Conservation (phyloP, 225 moss, liverwort and hornwort species). For the Polytrichum commune region DNA sequence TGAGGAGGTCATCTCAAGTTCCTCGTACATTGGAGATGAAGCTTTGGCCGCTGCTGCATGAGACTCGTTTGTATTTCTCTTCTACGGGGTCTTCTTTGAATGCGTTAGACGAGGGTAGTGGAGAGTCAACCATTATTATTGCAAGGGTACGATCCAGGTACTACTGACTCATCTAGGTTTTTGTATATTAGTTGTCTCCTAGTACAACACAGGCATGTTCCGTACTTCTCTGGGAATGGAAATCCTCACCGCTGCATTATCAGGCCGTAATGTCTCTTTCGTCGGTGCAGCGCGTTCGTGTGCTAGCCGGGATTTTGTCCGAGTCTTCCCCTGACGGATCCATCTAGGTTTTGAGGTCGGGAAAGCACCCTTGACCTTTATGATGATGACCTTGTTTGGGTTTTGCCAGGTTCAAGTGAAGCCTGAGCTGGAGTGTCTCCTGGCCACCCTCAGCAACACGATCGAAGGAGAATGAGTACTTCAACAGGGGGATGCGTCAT, state of each 20-base stretch:
- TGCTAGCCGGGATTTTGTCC: not conserved
- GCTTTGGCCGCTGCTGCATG: not conserved
- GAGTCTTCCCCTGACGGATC: not conserved
- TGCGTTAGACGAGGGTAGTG: constrained; percentile 14
- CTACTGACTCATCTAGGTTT: not conserved
- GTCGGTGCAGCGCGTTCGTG: not conserved
- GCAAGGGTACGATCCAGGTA: constrained; percentile 2
- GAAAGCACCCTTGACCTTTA: constrained; percentile 16
- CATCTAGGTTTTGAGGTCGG: constrained; percentile 10
- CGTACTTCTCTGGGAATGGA: not conserved
- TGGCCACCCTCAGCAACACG: not conserved
- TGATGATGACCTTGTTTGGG: constrained; percentile 10
- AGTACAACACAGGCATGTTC: not conserved
- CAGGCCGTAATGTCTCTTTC: not conserved
- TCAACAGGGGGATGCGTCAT: not conserved
- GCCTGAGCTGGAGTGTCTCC: constrained; percentile 18
- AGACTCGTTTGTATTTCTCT: not conserved
- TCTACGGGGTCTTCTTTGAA: not conserved
- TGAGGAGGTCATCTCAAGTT: constrained; percentile 6
- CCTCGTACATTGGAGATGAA: constrained; percentile 10
- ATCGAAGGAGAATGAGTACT: not conserved
- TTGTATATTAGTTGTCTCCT: not conserved
- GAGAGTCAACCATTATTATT: not conserved
- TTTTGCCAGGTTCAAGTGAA: constrained; percentile 17
- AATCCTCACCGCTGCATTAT: not conserved